Base-by-base conservation (phyloP, 139 green algal species). In the Chlamydomonas sphaeroides region DNA sequence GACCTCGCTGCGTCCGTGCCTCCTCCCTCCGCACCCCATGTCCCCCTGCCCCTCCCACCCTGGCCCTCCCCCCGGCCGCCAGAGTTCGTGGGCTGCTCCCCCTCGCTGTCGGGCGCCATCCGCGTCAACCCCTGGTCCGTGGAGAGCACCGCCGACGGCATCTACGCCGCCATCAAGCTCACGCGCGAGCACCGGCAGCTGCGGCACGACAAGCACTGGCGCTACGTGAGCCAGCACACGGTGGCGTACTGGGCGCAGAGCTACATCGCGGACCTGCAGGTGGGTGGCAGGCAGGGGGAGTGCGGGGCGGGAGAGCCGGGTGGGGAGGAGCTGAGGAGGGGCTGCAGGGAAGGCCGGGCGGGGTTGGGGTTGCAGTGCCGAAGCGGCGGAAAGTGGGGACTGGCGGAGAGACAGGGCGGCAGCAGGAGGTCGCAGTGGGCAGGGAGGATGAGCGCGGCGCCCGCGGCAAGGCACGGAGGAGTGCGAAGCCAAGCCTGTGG, bases 11-110 rank as follows among this genome's bases (percentile, higher is more conserved):
- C n/a, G 10, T 51, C 45, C 45, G 45, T 14, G 10, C 45, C 20
- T 30, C 51, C 15, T 61, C 51, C 51, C 20, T 61, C 17, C 20
- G 30, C 10, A 23, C 18, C 57, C 57, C 57, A 5, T 65, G 57
- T 36, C 57, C 57, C 57, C 14, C 57, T 65, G 28, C 28, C 30
- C 57, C 30, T 35, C 51, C 51, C 51, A 7, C 51, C 6, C 17
- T 25, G 23, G 3, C 56, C 25, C 59, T 8, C 59, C 59, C 30
- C 30, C 59, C 59, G 30, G 6, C 59, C 59, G 11, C 2, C 57
- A 91, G 97, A 99, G 93, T 99, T 99, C 90, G 96, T 99, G 62
- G 97, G 97, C 23, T 99, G 97, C 92, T 98, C 95, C 8, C 97
- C 97, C 32, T 95, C 88, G 2, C 89, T 99, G 41, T 92, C 84